These are phyloP conservation scores for Eucalyptus curtisii DNA, from an alignment of 345 rosid species.

Conservation along the genomic window DNA sequence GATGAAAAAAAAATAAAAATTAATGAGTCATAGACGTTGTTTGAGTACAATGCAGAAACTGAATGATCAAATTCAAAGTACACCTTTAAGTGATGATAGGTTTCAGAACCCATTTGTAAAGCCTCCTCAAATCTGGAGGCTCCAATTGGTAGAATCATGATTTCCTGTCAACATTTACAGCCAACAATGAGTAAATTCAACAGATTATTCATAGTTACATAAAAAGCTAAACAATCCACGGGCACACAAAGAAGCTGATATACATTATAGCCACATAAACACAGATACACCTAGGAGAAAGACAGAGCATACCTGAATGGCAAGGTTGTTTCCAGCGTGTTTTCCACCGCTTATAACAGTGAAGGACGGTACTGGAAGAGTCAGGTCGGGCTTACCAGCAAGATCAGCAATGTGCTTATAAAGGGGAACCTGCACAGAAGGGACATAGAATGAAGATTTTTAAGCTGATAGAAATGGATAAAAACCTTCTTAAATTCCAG, in stretches of 20 bases:
- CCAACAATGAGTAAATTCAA: not conserved
- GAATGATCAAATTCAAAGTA: not conserved
- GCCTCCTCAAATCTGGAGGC: slow-evolving; percentile 94
- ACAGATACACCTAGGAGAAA: not conserved
- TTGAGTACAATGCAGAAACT: not conserved
- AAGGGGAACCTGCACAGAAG: slow-evolving; percentile 58
- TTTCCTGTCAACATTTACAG: slow-evolving; percentile 43
- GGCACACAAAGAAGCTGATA: not conserved
- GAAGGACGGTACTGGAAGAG: slow-evolving; percentile 91
- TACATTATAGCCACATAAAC: not conserved
- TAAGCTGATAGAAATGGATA: not conserved
- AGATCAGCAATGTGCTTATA: slow-evolving; percentile 90
- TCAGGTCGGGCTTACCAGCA: slow-evolving; percentile 50
- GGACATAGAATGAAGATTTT: not conserved
- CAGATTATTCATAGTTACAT: not conserved
- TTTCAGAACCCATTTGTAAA: slow-evolving; percentile 90
- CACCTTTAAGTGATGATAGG: slow-evolving; percentile 96
- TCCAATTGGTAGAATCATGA: slow-evolving; percentile 86
- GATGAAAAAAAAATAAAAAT: not conserved
- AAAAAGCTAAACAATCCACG: not conserved
- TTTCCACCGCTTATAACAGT: slow-evolving; percentile 90
- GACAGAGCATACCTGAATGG: slow-evolving; percentile 51
- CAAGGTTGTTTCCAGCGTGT: slow-evolving; percentile 74
- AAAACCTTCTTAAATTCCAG: not conserved
- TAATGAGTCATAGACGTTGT: not conserved